Evolutionary conservation across 2,329 filamentous ascomycete species (phyloP).

Genomic region (Neonectria neomacrospora): DNA sequence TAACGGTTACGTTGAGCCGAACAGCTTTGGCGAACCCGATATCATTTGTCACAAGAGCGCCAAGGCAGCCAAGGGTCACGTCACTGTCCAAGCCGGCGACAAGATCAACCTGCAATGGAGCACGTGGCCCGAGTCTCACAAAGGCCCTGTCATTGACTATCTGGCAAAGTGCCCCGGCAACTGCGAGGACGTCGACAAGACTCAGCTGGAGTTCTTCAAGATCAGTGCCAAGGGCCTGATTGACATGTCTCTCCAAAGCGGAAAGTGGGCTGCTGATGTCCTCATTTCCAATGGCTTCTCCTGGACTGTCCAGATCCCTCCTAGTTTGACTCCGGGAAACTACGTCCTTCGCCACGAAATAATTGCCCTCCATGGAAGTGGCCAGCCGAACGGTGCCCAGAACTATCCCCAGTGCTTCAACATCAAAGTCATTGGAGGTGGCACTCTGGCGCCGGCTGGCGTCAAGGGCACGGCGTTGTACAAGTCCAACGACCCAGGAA

Average conservation of each 20-base stretch:
- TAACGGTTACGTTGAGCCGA: conserved; percentile 62
- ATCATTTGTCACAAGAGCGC: conserved; percentile 60
- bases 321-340: conserved; percentile 48
- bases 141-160: conserved; percentile 71
- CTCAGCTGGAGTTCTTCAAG: conserved; percentile 70
- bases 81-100: conserved; percentile 53
- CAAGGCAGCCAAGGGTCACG: conserved; percentile 51
- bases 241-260: conserved; percentile 55
- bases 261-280: conserved; percentile 51
- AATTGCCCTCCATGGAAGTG: conserved; percentile 60
- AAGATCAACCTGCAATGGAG: conserved; percentile 55
- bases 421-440: conserved; percentile 56
- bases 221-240: conserved; percentile 67
- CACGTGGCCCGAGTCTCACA: conserved; percentile 56
- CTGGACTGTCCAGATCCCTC: conserved; percentile 50
- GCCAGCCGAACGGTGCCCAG: conserved; percentile 59
- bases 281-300: conserved; percentile 54
- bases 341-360: conserved; percentile 65
- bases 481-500: conserved; percentile 46
- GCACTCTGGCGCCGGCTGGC: conserved; percentile 47
- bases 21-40: conserved; percentile 52
- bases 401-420: conserved; percentile 64
- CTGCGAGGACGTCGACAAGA: conserved; percentile 65
- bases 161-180: conserved; percentile 69
- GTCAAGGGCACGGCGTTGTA: conserved; percentile 47